phyloP scores from a whole-genome alignment of 202 grass and related monocot species.

The Alloteropsis angusta region DNA sequence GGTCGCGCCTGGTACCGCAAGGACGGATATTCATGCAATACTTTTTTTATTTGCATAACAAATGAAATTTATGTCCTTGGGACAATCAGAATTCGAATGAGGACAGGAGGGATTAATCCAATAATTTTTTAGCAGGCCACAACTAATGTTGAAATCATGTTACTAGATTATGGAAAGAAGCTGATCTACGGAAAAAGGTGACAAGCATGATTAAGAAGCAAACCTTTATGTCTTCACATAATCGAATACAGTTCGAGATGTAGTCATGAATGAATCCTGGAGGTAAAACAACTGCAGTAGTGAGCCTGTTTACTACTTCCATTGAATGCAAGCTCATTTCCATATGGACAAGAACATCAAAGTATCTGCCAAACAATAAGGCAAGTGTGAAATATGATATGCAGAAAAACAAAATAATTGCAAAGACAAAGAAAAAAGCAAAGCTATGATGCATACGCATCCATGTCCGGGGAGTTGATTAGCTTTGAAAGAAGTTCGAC shows the following conservation, averaged over 20 bases:
- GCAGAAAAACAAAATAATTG: constrained; percentile 1
- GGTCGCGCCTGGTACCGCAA: neutral
- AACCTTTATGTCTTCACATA: constrained; percentile 86
- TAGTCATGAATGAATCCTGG: constrained; percentile 91
- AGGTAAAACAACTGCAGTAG: constrained; percentile 69
- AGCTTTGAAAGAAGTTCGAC: constrained; percentile 85
- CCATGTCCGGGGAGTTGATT: constrained; percentile 77
- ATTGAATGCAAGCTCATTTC: constrained; percentile 97
- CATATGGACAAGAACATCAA: constrained; percentile 84
- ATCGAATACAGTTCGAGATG: constrained; percentile 90
- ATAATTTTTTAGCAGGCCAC: neutral
- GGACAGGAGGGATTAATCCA: neutral
- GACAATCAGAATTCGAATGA: neutral
- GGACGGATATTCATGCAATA: neutral
- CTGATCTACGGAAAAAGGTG: neutral
- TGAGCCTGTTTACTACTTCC: constrained; percentile 99
- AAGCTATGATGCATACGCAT: constrained; percentile 44
- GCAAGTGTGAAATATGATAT: neutral
- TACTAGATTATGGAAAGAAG: neutral
- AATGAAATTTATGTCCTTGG: neutral
- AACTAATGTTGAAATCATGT: constrained; percentile 18
- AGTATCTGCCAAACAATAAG: constrained; percentile 66
- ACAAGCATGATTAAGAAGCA: constrained; percentile 16
- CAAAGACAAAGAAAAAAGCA: constrained; percentile 7
- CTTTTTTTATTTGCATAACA: neutral